Evolutionary conservation across 1,139 yeast genomes (phyloP).

Genomic region (Zygosaccharomyces pseudobailii): DNA sequence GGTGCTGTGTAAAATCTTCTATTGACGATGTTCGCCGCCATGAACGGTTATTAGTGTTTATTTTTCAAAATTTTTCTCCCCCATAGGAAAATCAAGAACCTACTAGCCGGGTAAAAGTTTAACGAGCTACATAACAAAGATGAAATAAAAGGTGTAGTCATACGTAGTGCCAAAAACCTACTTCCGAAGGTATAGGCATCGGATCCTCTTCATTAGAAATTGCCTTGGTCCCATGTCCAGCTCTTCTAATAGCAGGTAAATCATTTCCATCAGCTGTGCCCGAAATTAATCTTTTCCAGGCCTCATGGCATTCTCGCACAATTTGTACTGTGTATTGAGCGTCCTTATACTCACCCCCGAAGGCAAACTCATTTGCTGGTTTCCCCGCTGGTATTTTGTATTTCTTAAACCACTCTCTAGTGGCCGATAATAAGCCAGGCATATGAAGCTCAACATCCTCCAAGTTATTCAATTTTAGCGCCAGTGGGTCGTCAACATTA

Average conservation of each 20-base stretch:
- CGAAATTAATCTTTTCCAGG: conserved; percentile 63
- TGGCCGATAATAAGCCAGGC: conserved; percentile 78
- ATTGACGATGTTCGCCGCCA: not conserved
- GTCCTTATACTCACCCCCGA: conserved; percentile 74
- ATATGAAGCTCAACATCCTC: conserved; percentile 69
- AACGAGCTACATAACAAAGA: not conserved
- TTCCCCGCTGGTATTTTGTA: conserved; percentile 90
- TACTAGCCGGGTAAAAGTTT: not conserved
- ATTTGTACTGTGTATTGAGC: conserved; percentile 68
- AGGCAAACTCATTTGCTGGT: conserved; percentile 82
- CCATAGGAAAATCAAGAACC: not conserved
- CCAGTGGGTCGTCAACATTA: conserved; percentile 70
- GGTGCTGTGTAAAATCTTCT: not conserved
- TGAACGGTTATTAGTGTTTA: not conserved
- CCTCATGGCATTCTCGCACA: conserved; percentile 62
- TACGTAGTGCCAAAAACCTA: conserved; percentile 36
- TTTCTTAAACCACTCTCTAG: conserved; percentile 87
- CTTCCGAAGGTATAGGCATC: conserved; percentile 38
- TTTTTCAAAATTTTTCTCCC: conserved; percentile 5
- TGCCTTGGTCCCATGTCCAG: conserved; percentile 22
- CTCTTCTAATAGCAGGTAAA: conserved; percentile 41
- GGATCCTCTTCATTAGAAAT: conserved; percentile 29
- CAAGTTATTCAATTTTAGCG: conserved; percentile 64
- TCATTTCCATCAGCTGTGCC: conserved; percentile 48
- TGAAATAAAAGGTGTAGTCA: conserved; percentile 1